Base-by-base conservation (phyloP, 805 yeast species). In the Nakazawaea molendinolei region DNA sequence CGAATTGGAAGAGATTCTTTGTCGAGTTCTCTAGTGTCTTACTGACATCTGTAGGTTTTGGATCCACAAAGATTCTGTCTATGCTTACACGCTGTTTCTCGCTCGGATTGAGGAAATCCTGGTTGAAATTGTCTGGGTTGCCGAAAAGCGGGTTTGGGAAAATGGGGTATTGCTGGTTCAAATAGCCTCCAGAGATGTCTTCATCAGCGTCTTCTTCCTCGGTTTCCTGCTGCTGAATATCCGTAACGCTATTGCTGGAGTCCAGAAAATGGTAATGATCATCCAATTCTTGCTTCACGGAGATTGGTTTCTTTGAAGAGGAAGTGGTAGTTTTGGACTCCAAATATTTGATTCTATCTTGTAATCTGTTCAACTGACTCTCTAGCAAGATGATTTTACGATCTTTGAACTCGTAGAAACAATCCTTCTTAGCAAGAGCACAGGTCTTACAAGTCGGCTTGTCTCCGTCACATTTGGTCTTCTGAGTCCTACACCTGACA, bases 381-480 rank as follows among this genome's bases (percentile, higher is more conserved):
- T 54, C 56, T 23, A 52, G 34, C 7, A 54, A 44, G 27, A 54
- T 48, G 16, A 54, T 47, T 38, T 54, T 54, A 5, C 59, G 42
- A 35, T 54, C 58, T 33, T 47, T 52, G 40, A 45, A 46, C 21
- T 56, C 52, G 30, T 54, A 54, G 10, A 41, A 39, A 24, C 59
- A 54, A 3, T 47, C 44, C 17, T 44, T 44, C 17, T 44, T 41
- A 5, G 51, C 38, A 19, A 41, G 26, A 19, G 40, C 39, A 46
- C 59, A 54, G 28, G 46, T 50, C 38, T 45, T 47, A 40, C 59
- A 54, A 14, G 44, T 35, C 7, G 59, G 59, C 33, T 51, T 52
- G 23, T 41, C 51, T 27, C 76, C 76, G 14, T 69, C 58, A 46
- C 77, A 71, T 48, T 69, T 70, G 43, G 69, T 65, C 49, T 71